A percentile compares a stretch with the other conserved stretches of the same genome.
phyloP scores from a whole-genome alignment of 768 basidiomycete genomes.

The Leucocoprinus leucothites region DNA sequence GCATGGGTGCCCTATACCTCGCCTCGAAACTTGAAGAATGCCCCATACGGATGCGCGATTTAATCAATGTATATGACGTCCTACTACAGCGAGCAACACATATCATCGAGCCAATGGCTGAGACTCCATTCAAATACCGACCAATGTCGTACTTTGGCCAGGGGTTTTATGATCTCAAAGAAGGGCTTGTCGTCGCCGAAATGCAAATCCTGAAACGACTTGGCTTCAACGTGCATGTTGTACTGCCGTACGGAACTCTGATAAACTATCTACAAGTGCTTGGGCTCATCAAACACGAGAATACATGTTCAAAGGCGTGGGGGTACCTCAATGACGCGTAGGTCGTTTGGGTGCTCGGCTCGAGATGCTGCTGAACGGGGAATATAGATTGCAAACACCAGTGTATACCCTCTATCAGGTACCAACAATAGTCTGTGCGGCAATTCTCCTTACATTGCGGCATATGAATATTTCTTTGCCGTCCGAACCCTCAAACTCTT shows the following conservation, averaged over 20 bases:
- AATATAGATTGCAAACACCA: slow-evolving; percentile 83
- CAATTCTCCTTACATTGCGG: slow-evolving; percentile 80
- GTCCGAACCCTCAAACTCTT: slow-evolving; percentile 63
- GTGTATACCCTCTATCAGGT: slow-evolving; percentile 89
- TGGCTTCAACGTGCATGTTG: slow-evolving; percentile 92
- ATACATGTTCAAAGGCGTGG: slow-evolving; percentile 81
- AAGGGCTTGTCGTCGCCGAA: slow-evolving; percentile 89
- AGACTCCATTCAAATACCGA: slow-evolving; percentile 57
- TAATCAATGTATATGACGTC: slow-evolving; percentile 92
- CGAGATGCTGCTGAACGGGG: neutral
- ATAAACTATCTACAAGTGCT: slow-evolving; percentile 93
- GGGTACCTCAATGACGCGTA: slow-evolving; percentile 95
- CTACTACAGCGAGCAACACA: slow-evolving; percentile 75
- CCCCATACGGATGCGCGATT: slow-evolving; percentile 86
- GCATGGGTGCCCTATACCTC: slow-evolving; percentile 85
- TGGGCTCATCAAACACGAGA: slow-evolving; percentile 71
- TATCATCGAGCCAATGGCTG: slow-evolving; percentile 31
- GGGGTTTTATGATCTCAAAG: slow-evolving; percentile 93
- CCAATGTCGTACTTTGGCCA: slow-evolving; percentile 90
- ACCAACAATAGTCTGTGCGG: slow-evolving; percentile 85
- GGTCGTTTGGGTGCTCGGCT: slow-evolving; percentile 27
- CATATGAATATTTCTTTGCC: slow-evolving; percentile 74
- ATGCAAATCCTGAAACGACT: slow-evolving; percentile 97
- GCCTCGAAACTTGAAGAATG: slow-evolving; percentile 93
- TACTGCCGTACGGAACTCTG: slow-evolving; percentile 89